A percentile compares a stretch with the other conserved stretches of the same genome.
Evolutionary conservation across 805 yeast species (phyloP).

Genomic region (Metschnikowia peoriensis): DNA sequence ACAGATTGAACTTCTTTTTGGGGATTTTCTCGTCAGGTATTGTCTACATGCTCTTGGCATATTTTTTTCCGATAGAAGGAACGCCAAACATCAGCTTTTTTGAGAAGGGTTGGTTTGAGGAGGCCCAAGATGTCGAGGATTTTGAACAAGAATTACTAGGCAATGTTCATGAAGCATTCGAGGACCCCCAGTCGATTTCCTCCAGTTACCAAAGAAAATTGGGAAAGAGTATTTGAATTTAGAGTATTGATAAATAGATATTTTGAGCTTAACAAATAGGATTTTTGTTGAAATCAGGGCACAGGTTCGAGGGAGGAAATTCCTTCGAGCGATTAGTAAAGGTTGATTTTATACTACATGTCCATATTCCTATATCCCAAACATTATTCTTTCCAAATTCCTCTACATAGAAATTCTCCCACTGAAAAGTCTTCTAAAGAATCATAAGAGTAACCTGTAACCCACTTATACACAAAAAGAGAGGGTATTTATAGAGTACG

Average conservation of each 20-base stretch:
- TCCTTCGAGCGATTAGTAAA: no score
- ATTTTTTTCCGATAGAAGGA: conserved; percentile 51
- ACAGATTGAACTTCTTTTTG: conserved; percentile 70
- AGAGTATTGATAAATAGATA: neutral
- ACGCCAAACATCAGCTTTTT: conserved; percentile 35
- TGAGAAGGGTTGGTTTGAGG: conserved; percentile 61
- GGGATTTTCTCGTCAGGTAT: conserved; percentile 64
- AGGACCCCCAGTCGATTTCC: conserved; percentile 11
- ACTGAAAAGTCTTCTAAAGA: no score
- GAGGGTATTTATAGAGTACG: conserved; percentile 8
- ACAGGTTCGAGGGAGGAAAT: no score
- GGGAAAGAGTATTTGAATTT: neutral
- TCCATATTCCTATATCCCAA: no score
- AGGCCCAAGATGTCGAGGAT: conserved; percentile 61
- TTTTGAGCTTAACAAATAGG: no score
- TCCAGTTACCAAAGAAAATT: conserved; percentile 3
- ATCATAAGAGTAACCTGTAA: no score
- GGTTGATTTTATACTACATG: no score
- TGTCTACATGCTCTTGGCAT: conserved; percentile 52
- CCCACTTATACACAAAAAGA: neutral
- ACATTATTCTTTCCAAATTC: no score
- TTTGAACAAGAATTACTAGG: conserved; percentile 47
- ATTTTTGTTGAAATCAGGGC: no score
- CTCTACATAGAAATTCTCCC: no score
- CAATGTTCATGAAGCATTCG: conserved; percentile 21